Conservation (phyloP, 768 basidiomycete species). For the Terana coerulea region DNA sequence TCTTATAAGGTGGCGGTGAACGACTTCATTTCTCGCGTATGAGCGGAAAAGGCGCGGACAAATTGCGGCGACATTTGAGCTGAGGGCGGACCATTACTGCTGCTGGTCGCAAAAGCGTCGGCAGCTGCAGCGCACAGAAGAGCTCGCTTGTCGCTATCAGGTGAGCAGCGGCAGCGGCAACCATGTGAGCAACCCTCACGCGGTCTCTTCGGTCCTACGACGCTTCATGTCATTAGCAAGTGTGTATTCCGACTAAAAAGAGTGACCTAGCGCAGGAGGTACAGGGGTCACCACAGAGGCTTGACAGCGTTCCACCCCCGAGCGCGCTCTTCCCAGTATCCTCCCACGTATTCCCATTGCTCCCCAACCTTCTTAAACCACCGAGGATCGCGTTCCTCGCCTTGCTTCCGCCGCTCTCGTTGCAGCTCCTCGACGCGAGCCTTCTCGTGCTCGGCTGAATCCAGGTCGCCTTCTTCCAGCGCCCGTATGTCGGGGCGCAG, state of each 20-base stretch:
- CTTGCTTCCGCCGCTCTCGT: slow-evolving; percentile 61
- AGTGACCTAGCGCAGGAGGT: neutral
- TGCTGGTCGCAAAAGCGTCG: slow-evolving; percentile 7
- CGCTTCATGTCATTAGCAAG: slow-evolving; percentile 9
- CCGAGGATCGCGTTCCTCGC: slow-evolving; percentile 55
- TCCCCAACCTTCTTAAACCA: slow-evolving; percentile 75
- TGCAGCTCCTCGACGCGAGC: slow-evolving; percentile 70
- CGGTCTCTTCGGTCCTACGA: neutral
- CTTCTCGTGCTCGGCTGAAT: slow-evolving; percentile 72
- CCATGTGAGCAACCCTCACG: neutral
- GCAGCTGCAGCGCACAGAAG: neutral
- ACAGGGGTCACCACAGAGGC: slow-evolving; percentile 58
- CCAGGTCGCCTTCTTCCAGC: slow-evolving; percentile 72
- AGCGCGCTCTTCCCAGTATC: slow-evolving; percentile 78
- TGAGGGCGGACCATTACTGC: neutral
- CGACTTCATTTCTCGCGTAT: neutral
- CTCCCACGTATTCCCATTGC: slow-evolving; percentile 74
- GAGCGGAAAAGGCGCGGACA: slow-evolving; percentile 25
- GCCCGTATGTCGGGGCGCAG: slow-evolving; percentile 79
- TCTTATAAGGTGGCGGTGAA: slow-evolving; percentile 8
- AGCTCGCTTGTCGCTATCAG: neutral
- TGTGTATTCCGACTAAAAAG: neutral
- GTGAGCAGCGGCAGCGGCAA: neutral
- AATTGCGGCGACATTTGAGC: slow-evolving; percentile 18
- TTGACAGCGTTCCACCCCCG: slow-evolving; percentile 58